phyloP scores from a whole-genome alignment of 352 stramenopile species.

The Globisporangium radiosum region DNA sequence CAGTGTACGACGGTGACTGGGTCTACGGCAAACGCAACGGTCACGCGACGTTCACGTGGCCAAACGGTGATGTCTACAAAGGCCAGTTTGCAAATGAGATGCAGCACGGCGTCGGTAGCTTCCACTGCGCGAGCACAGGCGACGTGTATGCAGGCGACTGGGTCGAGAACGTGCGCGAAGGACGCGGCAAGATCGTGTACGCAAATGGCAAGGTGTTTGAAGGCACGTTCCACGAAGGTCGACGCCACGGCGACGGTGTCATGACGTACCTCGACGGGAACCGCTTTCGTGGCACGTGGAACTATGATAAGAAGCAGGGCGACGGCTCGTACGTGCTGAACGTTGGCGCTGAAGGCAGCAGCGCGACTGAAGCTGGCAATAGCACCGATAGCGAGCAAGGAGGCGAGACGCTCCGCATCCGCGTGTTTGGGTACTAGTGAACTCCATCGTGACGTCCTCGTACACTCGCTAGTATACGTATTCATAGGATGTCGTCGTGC shows the following conservation, averaged over 20 bases:
- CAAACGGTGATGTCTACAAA: conserved; percentile 80
- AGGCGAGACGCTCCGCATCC: conserved; percentile 17
- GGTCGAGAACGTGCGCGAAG: conserved; percentile 74
- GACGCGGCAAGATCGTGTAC: conserved; percentile 66
- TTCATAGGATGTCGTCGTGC: conserved; percentile 57
- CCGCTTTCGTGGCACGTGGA: conserved; percentile 82
- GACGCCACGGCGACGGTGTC: conserved; percentile 63
- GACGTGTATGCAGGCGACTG: conserved; percentile 80
- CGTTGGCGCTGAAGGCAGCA: conserved; percentile 20
- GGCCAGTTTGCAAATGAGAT: conserved; percentile 75
- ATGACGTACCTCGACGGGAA: conserved; percentile 83
- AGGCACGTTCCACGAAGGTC: conserved; percentile 76
- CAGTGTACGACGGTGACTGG: conserved; percentile 62
- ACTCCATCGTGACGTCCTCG: too few species aligned
- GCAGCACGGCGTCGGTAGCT: conserved; percentile 76
- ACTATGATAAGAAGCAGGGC: conserved; percentile 81
- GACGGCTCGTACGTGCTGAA: conserved; percentile 62
- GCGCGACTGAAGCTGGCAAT: background rate
- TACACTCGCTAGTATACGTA: conserved; percentile 42
- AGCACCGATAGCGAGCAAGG: conserved; percentile 3
- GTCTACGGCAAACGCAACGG: conserved; percentile 61
- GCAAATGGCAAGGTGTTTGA: conserved; percentile 79
- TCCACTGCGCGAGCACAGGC: conserved; percentile 34
- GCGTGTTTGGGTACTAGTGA: conserved; percentile 38
- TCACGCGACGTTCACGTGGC: conserved; percentile 72